Base-by-base conservation (phyloP, 2,329 filamentous ascomycete species). In the Lecanicillium sp. region DNA sequence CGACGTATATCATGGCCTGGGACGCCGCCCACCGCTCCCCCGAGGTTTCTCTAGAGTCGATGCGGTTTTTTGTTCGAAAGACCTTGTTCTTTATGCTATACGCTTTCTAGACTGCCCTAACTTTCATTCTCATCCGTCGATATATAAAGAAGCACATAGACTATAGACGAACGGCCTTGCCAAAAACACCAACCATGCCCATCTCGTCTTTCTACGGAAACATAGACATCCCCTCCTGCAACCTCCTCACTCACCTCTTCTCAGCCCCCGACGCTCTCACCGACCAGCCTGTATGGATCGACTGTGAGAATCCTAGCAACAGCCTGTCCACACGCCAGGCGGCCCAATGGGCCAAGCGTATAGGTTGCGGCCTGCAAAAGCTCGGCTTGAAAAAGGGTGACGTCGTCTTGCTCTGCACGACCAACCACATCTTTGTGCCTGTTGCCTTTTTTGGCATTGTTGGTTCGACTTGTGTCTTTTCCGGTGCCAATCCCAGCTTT, bases 341-440 rank as follows among this genome's bases (percentile, higher is more conserved):
- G 17, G 48, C 76, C 20, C 49, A 56, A 58, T 76, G 70, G 70
- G 60, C 69, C 29, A 71, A 67, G 48, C 58, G 70, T 40, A 48
- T 78, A n/a, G 68, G 64, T 0, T 54, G 59, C 28, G 71, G 72
- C 4, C 57, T 77, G 12, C 58, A 70, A 35, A 56, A 50, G 3
- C 48, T 70, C 7, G 69, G 67, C 1, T 42, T 75, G 6, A 49
- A 62, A 40, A 58, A 54, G 35, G 67, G 67, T 11, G 71, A 76
- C 37, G 68, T 72, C 3, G 67, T 73, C 22, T 63, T 76, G 61
- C 62, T 74, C 31, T 71, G 68, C 47, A 68, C 68, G 1, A 63
- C 67, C 3, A 77, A 76, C 48, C 68, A 74, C 44, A 66, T 77
- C 29, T 73, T 70, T 45, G 64, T 76, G 2, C 72, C 72, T 0